phyloP scores from a whole-genome alignment of 495 filamentous ascomycete species.

The Hypoxylon trugodes region DNA sequence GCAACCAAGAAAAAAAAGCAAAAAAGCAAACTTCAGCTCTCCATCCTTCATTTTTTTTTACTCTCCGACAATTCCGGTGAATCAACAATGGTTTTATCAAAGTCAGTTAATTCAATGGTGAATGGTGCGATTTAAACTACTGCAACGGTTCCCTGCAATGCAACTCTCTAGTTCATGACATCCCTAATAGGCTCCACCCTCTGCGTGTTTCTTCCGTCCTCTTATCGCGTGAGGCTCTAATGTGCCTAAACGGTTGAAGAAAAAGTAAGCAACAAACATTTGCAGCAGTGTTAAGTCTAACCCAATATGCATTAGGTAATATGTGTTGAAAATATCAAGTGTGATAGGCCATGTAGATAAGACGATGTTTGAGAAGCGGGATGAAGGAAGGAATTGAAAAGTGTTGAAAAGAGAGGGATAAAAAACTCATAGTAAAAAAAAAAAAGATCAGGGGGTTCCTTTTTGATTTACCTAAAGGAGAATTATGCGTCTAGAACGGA shows the following conservation, averaged over 20 bases:
- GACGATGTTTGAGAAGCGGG: background rate
- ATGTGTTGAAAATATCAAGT: background rate
- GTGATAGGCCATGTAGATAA: constrained; percentile 5
- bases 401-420: background rate
- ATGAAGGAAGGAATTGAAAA: background rate
- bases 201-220: constrained; percentile 2
- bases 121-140: constrained; percentile 33
- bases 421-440: background rate
- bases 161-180: constrained; percentile 18
- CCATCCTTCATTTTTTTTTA: too few relatives aligned
- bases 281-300: background rate
- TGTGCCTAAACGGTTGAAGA: constrained; percentile 26
- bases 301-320: constrained; percentile 10
- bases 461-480: too few relatives aligned
- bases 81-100: constrained; percentile 26
- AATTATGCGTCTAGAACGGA: too few relatives aligned
- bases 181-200: constrained; percentile 6
- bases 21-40: background rate
- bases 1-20: background rate
- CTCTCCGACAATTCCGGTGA: constrained; percentile 14
- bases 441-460: too few relatives aligned
- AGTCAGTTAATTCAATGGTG: background rate
- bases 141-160: constrained; percentile 26
- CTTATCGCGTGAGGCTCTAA: constrained; percentile 36
- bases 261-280: constrained; percentile 4